These are phyloP conservation scores for Colletotrichum orbiculare DNA, from an alignment of 2,329 filamentous ascomycete species.

Conservation along the genomic window DNA sequence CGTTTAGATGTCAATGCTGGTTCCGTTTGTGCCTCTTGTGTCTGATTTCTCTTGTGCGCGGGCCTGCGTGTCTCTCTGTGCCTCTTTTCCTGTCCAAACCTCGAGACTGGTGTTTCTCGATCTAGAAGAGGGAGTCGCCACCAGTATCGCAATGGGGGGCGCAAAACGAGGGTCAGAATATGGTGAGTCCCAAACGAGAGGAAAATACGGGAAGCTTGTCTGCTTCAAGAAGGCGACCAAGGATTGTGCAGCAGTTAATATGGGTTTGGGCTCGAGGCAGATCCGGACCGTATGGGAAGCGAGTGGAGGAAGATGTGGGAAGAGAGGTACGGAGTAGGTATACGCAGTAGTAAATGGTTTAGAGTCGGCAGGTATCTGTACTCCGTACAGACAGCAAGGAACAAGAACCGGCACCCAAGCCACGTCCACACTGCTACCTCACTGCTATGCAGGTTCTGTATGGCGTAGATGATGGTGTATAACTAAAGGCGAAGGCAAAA, in stretches of 20 bases:
- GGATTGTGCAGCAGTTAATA: slow-evolving; percentile 31
- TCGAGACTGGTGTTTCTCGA: neutral
- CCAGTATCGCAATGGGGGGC: slow-evolving; percentile 21
- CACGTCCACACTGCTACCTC: too few species aligned
- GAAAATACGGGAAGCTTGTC: slow-evolving; percentile 23
- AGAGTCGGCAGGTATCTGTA: neutral
- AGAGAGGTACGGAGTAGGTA: neutral
- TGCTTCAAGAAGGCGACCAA: slow-evolving; percentile 32
- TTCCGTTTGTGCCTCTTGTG: neutral
- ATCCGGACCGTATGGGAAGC: slow-evolving; percentile 19
- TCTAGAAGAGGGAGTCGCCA: slow-evolving; percentile 9
- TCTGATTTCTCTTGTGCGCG: neutral
- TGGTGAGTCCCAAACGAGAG: slow-evolving; percentile 16
- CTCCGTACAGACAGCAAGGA: slow-evolving; percentile 11
- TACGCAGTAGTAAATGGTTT: neutral
- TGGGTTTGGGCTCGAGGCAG: slow-evolving; percentile 21
- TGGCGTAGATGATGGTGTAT: neutral
- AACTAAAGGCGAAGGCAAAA: neutral
- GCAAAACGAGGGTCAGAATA: slow-evolving; percentile 18
- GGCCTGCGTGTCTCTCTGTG: neutral
- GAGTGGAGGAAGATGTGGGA: slow-evolving; percentile 19
- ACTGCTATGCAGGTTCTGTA: slow-evolving; percentile 1
- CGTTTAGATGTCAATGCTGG: slow-evolving; percentile 31
- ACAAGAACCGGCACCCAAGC: neutral
- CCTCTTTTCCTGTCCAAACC: slow-evolving; percentile 3